Evolutionary conservation across 345 rosid species (phyloP), one percentile per base, ranked within the genome.

Genomic region (Salix brachista): DNA sequence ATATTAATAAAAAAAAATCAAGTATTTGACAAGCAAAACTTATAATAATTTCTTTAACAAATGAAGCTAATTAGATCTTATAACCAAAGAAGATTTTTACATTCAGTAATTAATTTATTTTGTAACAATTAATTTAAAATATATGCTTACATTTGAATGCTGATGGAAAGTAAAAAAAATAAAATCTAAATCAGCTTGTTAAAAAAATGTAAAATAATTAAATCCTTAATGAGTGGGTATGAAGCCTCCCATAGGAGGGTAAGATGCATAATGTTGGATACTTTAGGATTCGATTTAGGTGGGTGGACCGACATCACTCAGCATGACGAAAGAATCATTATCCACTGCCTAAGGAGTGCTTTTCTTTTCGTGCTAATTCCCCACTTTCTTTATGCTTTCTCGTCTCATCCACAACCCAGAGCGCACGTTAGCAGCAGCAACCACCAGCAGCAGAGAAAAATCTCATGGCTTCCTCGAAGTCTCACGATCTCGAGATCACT

Each of bases 371-470:
- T 4, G 28, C 28, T 3, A 10, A 23, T 23, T 58, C 28, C 26
- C 23, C 14, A 0, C 12, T 10, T 58, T 54, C 60, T 0, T 54
- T 21, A 8, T 21, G 23, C 60, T 52, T 54, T 34, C 11, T 54
- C 60, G 60, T 54, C 25, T 54, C 60, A 54, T 7, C 25, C 60
- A 19, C 8, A 21, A 21, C 60, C 60, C 8, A 1, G 12, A 62
- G 88, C 81, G 77, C 86, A 74, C 79, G 26, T 61, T 72, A 83
- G 79, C 73, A 36, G 79, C 73, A 30, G 65, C 81, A 83, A 12
- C 85, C 80, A 78, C 62, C 42, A 52, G 6, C 14, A 19, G 60
- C 23, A 4, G 1, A 10, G 64, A 58, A 23, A 58, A 58, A 9
- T 23, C 21, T 18, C 64, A 46, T 65, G 62, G 48, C 75, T 21